phyloP scores from a whole-genome alignment of 2,329 filamentous ascomycete genomes.

The Grosmannia huntii region DNA sequence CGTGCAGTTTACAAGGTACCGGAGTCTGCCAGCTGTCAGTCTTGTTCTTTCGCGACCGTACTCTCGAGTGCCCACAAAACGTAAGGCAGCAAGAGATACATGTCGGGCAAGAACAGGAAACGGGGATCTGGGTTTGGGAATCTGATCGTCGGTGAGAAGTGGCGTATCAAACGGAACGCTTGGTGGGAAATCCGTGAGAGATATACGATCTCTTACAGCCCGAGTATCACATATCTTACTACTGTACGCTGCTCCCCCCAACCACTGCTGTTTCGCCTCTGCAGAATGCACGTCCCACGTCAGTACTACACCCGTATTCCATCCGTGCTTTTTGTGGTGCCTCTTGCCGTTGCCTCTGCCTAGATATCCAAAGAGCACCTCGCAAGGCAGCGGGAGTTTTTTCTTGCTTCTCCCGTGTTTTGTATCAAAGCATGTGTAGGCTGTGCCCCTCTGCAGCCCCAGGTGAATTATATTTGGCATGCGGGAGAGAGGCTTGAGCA shows the following conservation, averaged over 20 bases:
- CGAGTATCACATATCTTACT: not conserved
- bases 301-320: too few relatives aligned
- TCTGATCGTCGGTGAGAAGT: not conserved
- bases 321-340: too few relatives aligned
- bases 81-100: not conserved
- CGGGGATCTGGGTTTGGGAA: not conserved
- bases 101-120: not conserved
- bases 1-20: not conserved
- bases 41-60: not conserved
- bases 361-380: too few relatives aligned
- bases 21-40: not conserved
- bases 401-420: too few relatives aligned
- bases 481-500: too few relatives aligned
- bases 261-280: too few relatives aligned
- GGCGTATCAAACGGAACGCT: not conserved
- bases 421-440: too few relatives aligned
- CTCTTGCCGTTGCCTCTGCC: too few relatives aligned
- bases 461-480: too few relatives aligned
- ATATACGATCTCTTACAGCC: not conserved
- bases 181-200: not conserved
- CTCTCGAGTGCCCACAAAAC: not conserved
- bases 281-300: too few relatives aligned
- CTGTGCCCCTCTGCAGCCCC: too few relatives aligned
- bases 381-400: too few relatives aligned
- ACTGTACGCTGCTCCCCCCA: not conserved